These are phyloP conservation scores for Mycosphaerella arachidis DNA, from an alignment of 2,329 filamentous ascomycete genomes.

Conservation along the genomic window DNA sequence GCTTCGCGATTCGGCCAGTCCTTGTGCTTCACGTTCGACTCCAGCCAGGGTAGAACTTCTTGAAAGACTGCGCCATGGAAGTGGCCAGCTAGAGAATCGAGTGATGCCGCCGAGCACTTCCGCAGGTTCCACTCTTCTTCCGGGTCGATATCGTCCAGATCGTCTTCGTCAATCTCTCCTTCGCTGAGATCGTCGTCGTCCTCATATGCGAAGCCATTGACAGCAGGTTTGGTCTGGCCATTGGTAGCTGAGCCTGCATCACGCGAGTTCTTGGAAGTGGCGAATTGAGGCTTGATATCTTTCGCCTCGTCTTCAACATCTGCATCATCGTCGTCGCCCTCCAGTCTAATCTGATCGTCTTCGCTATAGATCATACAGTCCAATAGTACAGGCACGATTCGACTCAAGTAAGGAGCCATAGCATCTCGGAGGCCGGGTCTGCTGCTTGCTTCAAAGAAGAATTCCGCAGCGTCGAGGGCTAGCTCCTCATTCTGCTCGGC, in stretches of 20 bases:
- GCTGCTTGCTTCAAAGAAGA: constrained; percentile 92
- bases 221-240: constrained; percentile 46
- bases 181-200: constrained; percentile 78
- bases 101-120: constrained; percentile 92
- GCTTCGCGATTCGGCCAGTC: constrained; percentile 94
- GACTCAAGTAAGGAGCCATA: constrained; percentile 71
- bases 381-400: constrained; percentile 84
- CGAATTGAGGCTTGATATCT: constrained; percentile 90
- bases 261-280: constrained; percentile 56
- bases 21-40: constrained; percentile 77
- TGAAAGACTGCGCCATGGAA: constrained; percentile 86
- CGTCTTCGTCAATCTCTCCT: constrained; percentile 79
- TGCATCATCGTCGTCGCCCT: constrained; percentile 67
- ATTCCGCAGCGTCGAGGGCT: constrained; percentile 91
- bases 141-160: constrained; percentile 64
- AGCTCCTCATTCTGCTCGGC: constrained; percentile 78
- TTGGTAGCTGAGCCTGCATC: constrained; percentile 49
- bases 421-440: constrained; percentile 73
- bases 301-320: constrained; percentile 84
- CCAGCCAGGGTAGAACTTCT: constrained; percentile 86
- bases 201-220: constrained; percentile 33
- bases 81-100: constrained; percentile 89
- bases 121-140: constrained; percentile 93
- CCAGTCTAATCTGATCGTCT: constrained; percentile 82
- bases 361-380: constrained; percentile 96